Evolutionary conservation across 1,284 basidiomycete genomes (phyloP).

Genomic region (Peniophora sp.): DNA sequence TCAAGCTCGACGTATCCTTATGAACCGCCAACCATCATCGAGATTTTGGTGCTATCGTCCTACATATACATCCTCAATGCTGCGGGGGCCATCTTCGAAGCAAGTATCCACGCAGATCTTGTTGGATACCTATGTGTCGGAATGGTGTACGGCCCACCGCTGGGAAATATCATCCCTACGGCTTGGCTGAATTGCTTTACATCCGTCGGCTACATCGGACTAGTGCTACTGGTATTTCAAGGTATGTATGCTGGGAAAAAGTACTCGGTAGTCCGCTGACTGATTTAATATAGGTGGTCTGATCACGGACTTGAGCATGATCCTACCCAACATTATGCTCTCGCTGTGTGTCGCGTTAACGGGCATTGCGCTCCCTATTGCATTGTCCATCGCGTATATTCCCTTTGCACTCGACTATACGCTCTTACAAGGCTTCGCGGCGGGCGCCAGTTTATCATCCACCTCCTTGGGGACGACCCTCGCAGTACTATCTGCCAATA

Average conservation of each 20-base stretch:
- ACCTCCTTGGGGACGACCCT: slow-evolving; percentile 50
- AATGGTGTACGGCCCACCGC: slow-evolving; percentile 36
- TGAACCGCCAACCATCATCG: slow-evolving; percentile 13
- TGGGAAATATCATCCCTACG: slow-evolving; percentile 30
- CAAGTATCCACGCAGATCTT: slow-evolving; percentile 15
- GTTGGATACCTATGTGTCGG: slow-evolving; percentile 40
- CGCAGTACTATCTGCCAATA: slow-evolving; percentile 27
- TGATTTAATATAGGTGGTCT: slow-evolving; percentile 30
- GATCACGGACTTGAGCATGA: slow-evolving; percentile 27
- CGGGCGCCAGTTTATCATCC: slow-evolving; percentile 41
- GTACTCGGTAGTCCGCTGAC: not conserved
- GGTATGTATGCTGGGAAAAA: slow-evolving; percentile 18
- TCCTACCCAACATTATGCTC: slow-evolving; percentile 31
- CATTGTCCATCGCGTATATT: slow-evolving; percentile 22
- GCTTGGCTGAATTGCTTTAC: slow-evolving; percentile 35
- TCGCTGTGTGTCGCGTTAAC: slow-evolving; percentile 34
- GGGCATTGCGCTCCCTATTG: slow-evolving; percentile 39
- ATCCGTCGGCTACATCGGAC: slow-evolving; percentile 39
- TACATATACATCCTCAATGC: slow-evolving; percentile 20
- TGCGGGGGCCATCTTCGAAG: slow-evolving; percentile 13
- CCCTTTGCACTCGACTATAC: slow-evolving; percentile 24
- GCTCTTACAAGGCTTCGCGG: slow-evolving; percentile 37
- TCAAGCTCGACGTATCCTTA: slow-evolving; percentile 10
- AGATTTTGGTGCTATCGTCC: slow-evolving; percentile 15
- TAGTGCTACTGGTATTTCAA: slow-evolving; percentile 46